These are phyloP conservation scores for Baudoinia panamericana DNA, from an alignment of 495 filamentous ascomycete species.

Conservation along the genomic window DNA sequence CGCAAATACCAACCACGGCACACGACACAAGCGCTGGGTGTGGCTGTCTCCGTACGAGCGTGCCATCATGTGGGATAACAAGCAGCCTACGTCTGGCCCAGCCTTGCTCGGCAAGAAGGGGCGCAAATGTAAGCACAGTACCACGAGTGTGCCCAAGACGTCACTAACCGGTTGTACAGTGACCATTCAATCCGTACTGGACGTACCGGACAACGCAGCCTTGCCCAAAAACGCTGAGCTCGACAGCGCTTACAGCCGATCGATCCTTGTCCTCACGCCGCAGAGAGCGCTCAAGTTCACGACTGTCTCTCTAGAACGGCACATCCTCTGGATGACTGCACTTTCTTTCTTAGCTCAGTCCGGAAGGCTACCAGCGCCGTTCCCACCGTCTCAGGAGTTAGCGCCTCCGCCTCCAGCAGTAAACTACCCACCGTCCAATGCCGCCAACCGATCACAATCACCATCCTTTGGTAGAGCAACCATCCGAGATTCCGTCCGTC, in stretches of 20 bases:
- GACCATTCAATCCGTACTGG: slow-evolving; percentile 85
- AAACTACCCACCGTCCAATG: slow-evolving; percentile 45
- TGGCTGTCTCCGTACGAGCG: slow-evolving; percentile 96
- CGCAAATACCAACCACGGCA: slow-evolving; percentile 44
- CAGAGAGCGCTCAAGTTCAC: slow-evolving; percentile 94
- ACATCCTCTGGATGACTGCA: slow-evolving; percentile 90
- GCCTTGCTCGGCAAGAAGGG: slow-evolving; percentile 91
- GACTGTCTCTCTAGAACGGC: slow-evolving; percentile 64
- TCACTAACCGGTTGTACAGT: slow-evolving; percentile 46
- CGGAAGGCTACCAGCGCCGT: slow-evolving; percentile 5
- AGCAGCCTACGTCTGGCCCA: slow-evolving; percentile 78
- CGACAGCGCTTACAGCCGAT: slow-evolving; percentile 65
- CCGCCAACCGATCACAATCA: slow-evolving; percentile 32
- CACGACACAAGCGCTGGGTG: slow-evolving; percentile 93
- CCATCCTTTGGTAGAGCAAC: slow-evolving; percentile 44
- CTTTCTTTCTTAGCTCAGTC: slow-evolving; percentile 79
- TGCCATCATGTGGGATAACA: slow-evolving; percentile 95
- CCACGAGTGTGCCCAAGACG: too few relatives aligned
- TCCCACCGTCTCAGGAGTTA: slow-evolving; percentile 1
- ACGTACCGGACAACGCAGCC: slow-evolving; percentile 91
- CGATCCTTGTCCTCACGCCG: slow-evolving; percentile 88
- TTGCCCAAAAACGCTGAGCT: slow-evolving; percentile 53
- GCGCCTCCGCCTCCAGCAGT: background rate
- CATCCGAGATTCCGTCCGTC: slow-evolving; percentile 79
- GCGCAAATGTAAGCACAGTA: slow-evolving; percentile 65